phyloP scores from a whole-genome alignment of 2,329 filamentous ascomycete genomes.

The Tolypocladium ophioglossoides region DNA sequence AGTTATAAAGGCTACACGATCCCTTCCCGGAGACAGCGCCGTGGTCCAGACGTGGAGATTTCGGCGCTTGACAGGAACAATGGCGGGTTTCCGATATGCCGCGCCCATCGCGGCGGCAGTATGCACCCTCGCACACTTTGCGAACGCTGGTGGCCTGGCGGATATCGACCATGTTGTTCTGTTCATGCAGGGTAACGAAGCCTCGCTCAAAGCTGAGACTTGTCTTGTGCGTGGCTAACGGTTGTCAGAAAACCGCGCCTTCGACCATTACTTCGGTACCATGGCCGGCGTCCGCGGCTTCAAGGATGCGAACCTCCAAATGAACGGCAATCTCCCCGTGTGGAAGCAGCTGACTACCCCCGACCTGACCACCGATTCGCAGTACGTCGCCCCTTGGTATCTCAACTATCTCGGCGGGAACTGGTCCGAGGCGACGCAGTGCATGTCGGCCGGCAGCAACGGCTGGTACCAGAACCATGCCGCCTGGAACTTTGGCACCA shows the following conservation, averaged over 20 bases:
- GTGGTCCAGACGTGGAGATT: background rate
- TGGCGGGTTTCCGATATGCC: background rate
- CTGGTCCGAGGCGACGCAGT: slow-evolving; percentile 40
- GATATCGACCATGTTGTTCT: background rate
- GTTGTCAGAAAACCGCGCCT: slow-evolving; percentile 21
- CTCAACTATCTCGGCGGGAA: slow-evolving; percentile 41
- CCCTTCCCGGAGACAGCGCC: too few species aligned
- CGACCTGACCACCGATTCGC: slow-evolving; percentile 25
- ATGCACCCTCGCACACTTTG: background rate
- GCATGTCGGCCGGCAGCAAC: slow-evolving; percentile 40
- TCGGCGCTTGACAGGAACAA: background rate
- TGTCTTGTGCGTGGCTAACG: background rate
- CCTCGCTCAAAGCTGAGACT: background rate
- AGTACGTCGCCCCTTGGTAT: slow-evolving; percentile 41
- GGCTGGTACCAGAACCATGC: slow-evolving; percentile 41
- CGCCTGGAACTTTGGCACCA: slow-evolving; percentile 37
- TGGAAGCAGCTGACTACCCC: slow-evolving; percentile 34
- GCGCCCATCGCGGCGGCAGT: background rate
- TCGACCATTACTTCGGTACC: slow-evolving; percentile 41
- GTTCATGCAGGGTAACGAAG: background rate
- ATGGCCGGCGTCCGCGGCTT: slow-evolving; percentile 46
- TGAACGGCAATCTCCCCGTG: slow-evolving; percentile 32
- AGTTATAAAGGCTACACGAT: background rate
- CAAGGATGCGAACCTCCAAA: slow-evolving; percentile 43
- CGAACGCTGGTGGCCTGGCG: background rate